Evolutionary conservation across 441 rosid species (phyloP).

Genomic region (Bocquillonia castaneifolia): DNA sequence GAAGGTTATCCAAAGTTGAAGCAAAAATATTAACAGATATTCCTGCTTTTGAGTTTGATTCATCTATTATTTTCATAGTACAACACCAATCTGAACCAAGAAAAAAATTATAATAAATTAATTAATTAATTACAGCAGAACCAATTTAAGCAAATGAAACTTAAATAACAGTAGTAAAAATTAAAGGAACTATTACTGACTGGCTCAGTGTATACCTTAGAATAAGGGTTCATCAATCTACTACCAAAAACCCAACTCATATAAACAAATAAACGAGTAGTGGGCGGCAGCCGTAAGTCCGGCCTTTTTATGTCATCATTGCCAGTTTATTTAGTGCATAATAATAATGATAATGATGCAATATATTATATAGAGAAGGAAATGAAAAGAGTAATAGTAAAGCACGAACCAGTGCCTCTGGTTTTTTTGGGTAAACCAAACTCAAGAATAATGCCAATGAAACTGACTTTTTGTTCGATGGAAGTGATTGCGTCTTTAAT

Average conservation of each 20-base stretch:
- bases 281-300: slow-evolving; percentile 62
- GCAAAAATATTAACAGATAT: slow-evolving; percentile 45
- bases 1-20: slow-evolving; percentile 35
- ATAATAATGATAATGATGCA: too few relatives aligned
- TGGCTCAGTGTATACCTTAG: slow-evolving; percentile 52
- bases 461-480: slow-evolving; percentile 43
- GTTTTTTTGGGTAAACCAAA: slow-evolving; percentile 34
- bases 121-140: background rate
- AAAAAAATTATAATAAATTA: background rate
- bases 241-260: slow-evolving; percentile 7
- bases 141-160: background rate
- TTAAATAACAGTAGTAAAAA: background rate
- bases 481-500: slow-evolving; percentile 41
- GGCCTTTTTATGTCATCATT: slow-evolving; percentile 60
- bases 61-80: slow-evolving; percentile 45
- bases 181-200: background rate
- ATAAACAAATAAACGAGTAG: too few relatives aligned
- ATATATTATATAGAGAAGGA: too few relatives aligned
- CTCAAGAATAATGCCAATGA: slow-evolving; percentile 45
- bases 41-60: slow-evolving; percentile 36
- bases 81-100: slow-evolving; percentile 48
- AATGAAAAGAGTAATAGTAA: background rate
- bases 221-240: slow-evolving; percentile 31
- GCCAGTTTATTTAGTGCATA: too few relatives aligned
- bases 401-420: slow-evolving; percentile 40